Evolutionary conservation across 352 stramenopile genomes (phyloP), one percentile per base, ranked within the genome.

Genomic region (Blastocystis sp.): DNA sequence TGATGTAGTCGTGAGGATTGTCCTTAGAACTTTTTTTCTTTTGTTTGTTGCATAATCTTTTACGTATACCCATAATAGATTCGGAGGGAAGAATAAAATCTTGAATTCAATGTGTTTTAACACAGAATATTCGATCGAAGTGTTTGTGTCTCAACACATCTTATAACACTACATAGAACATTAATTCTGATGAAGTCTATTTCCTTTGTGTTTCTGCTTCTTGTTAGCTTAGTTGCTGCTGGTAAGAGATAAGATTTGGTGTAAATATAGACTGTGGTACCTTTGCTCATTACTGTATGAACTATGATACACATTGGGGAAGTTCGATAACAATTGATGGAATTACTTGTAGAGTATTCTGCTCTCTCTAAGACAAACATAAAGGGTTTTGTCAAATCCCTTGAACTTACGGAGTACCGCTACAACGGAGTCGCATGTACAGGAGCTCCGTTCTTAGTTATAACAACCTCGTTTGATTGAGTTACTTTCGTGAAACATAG

Each of bases 1-100:
- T 60, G 42, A 42, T 37, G 27, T 48, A 54, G 73, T 54, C 27
- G 73, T 66, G 48, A 53, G 22, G 22, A 68, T 68, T 37, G 24
- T 33, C 73, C 51, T 84, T 84, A 66, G 73, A 84, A 84, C 73
- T 54, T 66, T 48, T 68, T 69, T 24, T 13, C 3, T 42, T 81
- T 51, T n/a, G n/a, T 81, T 81, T 81, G 70, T 81, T 81, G 24
- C 7, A 24, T 15, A 77, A 54, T 48, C 13, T 77, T 37, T 5
- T 40, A 24, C 40, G 5, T 15, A 64, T 11, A 64, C 13, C n/a
- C 57, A 35, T 7, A 64, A 15, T 64, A 35, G 5, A 4, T 35
- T 64, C 30, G 6, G 13, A 64, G 7, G 7, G n/a, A 11, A 4
- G 30, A 15, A 7, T 17, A 9, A 35, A 70, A 48, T 33, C 35